Conservation (phyloP, 2,329 filamentous ascomycete genomes). For the Scedosporium minutisporum region DNA sequence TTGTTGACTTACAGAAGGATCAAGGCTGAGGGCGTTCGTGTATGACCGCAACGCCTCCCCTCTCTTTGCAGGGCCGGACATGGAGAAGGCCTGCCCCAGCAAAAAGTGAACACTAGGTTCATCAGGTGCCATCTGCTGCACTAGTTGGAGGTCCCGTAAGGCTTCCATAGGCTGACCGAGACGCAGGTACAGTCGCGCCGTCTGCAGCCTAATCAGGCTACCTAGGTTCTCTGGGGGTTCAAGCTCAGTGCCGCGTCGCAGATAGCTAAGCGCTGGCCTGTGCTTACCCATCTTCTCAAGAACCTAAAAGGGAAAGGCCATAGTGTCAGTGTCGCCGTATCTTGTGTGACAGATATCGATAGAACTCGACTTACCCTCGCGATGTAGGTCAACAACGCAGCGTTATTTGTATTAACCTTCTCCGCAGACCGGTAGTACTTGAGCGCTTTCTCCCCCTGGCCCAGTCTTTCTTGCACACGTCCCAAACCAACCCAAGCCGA, state of each 20-base stretch:
- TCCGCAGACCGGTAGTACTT: conserved; percentile 12
- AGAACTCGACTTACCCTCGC: conserved; percentile 9
- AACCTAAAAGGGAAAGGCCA: conserved; percentile 2
- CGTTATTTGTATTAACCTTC: conserved; percentile 13
- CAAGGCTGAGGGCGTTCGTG: conserved; percentile 5
- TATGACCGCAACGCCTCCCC: conserved; percentile 5
- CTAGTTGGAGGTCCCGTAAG: conserved; percentile 5
- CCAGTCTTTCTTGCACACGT: conserved; percentile 12
- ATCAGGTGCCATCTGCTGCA: conserved; percentile 7
- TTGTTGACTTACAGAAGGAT: conserved; percentile 1
- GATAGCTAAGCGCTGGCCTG: conserved; percentile 3
- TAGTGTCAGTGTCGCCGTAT: background rate
- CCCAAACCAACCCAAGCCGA: conserved; percentile 13
- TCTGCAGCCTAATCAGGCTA: conserved; percentile 7
- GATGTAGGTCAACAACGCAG: conserved; percentile 13
- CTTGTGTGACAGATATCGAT: background rate
- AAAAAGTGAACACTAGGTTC: conserved; percentile 9
- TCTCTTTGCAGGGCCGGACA: conserved; percentile 6
- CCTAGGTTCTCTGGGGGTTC: conserved; percentile 5
- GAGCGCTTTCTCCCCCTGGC: conserved; percentile 10
- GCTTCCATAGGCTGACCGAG: conserved; percentile 6
- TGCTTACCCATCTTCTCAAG: conserved; percentile 9
- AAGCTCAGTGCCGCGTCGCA: conserved; percentile 7
- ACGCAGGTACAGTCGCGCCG: conserved; percentile 6
- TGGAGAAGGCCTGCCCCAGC: conserved; percentile 7